Conservation (phyloP, 2,329 filamentous ascomycete genomes). For the Ophiostoma fasciatum region DNA sequence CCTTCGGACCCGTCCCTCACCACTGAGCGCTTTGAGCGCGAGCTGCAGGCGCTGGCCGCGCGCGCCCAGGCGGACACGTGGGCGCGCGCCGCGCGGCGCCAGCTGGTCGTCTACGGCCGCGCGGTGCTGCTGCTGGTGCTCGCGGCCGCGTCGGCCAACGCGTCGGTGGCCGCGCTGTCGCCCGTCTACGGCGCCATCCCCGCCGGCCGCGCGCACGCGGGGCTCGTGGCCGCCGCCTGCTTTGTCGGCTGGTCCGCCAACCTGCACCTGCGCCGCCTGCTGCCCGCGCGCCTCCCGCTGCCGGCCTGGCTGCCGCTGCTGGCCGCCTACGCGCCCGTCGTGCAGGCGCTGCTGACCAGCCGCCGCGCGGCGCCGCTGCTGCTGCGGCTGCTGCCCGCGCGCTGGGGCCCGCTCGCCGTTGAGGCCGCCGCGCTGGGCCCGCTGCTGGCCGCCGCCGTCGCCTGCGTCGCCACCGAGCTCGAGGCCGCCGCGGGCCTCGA, state of each 20-base stretch:
- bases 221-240: constrained; percentile 48
- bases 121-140: constrained; percentile 34
- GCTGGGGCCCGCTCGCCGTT: constrained; percentile 59
- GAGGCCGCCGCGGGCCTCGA: constrained; percentile 30
- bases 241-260: constrained; percentile 61
- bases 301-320: constrained; percentile 52
- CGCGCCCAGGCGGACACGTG: constrained; percentile 25
- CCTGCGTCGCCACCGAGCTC: constrained; percentile 48
- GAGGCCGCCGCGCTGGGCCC: constrained; percentile 62
- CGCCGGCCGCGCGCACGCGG: constrained; percentile 54
- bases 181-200: constrained; percentile 84
- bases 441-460: constrained; percentile 46
- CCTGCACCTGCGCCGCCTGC: constrained; percentile 33
- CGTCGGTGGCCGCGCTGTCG: constrained; percentile 62
- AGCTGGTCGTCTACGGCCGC: constrained; percentile 26
- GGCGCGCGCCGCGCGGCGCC: constrained; percentile 20
- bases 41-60: constrained; percentile 35
- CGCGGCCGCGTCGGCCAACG: constrained; percentile 49
- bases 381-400: constrained; percentile 40
- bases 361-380: constrained; percentile 20
- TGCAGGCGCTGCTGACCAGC: constrained; percentile 55
- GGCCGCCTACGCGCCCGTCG: constrained; percentile 57
- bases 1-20: constrained; percentile 25
- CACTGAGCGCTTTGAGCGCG: constrained; percentile 37
- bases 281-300: constrained; percentile 30